Percentiles rank a stretch among this genome's conserved stretches.
These are phyloP conservation scores for Fusarium denticulatum DNA, from an alignment of 2,329 filamentous ascomycete species.

Conservation along the genomic window DNA sequence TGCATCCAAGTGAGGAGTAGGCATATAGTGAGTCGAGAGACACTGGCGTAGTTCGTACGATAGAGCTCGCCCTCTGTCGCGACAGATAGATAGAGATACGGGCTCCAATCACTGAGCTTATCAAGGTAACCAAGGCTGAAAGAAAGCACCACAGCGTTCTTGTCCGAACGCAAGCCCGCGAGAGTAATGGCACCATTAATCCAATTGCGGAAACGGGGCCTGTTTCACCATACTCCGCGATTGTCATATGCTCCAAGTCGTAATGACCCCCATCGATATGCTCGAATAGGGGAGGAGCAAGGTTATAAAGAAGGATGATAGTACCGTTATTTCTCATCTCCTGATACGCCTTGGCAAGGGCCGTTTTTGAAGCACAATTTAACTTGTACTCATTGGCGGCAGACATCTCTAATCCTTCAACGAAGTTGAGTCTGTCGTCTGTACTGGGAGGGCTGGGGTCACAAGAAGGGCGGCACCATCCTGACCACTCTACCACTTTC, in stretches of 20 bases:
- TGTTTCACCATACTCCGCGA: background rate
- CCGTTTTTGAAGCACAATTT: background rate
- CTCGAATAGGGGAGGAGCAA: background rate
- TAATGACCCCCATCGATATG: background rate
- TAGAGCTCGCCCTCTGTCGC: background rate
- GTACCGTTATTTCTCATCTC: background rate
- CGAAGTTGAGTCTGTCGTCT: background rate
- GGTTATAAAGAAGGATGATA: background rate
- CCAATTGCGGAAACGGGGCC: background rate
- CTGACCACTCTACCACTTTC: background rate
- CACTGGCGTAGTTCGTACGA: background rate
- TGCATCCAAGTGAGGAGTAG: background rate
- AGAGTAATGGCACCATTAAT: background rate
- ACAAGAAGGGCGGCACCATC: background rate
- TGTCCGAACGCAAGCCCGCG: background rate
- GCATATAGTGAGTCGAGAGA: background rate
- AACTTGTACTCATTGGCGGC: too few relatives aligned
- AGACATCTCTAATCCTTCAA: background rate
- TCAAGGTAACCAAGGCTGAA: background rate
- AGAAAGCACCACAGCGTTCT: background rate
- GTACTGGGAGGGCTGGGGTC: fast-evolving
- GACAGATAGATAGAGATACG: background rate
- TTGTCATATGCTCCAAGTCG: background rate
- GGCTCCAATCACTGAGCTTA: background rate
- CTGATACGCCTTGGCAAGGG: background rate